Evolutionary conservation across 169 alveolate species (phyloP).

Genomic region (Toxoplasma gondii): DNA sequence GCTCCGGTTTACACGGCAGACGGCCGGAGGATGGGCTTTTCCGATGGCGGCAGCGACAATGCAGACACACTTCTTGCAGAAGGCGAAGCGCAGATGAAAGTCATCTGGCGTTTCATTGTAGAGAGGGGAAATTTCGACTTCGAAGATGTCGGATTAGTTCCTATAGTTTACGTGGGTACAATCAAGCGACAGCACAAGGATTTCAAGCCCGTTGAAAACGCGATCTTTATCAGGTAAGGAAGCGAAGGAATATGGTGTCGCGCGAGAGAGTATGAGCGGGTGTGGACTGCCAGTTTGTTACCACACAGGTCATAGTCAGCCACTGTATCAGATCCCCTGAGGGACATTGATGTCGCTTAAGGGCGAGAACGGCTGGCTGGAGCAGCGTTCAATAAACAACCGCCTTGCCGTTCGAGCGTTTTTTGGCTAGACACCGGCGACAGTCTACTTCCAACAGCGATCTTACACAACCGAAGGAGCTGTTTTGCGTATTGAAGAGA

Average conservation of each 20-base stretch:
- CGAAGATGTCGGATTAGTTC: slow-evolving; percentile 57
- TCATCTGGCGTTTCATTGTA: slow-evolving; percentile 63
- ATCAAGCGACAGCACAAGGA: slow-evolving; percentile 45
- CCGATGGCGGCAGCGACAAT: slow-evolving; percentile 43
- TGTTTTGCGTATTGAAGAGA: no score
- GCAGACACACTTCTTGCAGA: slow-evolving; percentile 48
- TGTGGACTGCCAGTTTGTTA: background rate
- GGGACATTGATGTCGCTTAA: no score
- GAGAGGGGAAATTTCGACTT: slow-evolving; percentile 63
- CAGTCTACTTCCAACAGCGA: no score
- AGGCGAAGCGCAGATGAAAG: slow-evolving; percentile 47
- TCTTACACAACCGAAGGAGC: no score
- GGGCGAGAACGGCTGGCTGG: no score
- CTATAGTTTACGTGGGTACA: slow-evolving; percentile 62
- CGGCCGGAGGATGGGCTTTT: slow-evolving; percentile 54
- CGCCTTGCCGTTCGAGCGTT: no score
- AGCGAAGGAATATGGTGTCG: background rate
- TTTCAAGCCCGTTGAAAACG: slow-evolving; percentile 45
- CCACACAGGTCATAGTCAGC: no score
- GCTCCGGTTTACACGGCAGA: slow-evolving; percentile 56
- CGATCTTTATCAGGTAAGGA: slow-evolving; percentile 56
- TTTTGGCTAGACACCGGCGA: no score
- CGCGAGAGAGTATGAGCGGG: background rate
- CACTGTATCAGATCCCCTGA: no score
- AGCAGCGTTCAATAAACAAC: no score